A percentile compares a stretch with the other conserved stretches of the same genome.
Evolutionary conservation across 305 asterid genomes (phyloP).

Genomic region (Fraxinus baroniana): DNA sequence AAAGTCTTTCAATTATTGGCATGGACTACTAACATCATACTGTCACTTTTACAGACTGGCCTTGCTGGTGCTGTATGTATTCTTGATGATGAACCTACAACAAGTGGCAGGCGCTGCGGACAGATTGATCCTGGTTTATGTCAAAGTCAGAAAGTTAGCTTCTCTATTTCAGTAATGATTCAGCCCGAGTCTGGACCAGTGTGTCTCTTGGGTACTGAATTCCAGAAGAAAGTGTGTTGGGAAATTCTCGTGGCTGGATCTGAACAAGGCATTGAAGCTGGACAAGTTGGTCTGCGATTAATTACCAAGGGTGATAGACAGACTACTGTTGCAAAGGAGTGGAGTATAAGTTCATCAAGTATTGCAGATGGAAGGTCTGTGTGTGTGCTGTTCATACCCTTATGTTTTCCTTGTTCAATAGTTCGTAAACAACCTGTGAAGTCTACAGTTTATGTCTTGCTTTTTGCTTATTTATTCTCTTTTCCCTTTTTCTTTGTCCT

Average conservation of each 20-base stretch:
- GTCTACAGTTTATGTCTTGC: not conserved
- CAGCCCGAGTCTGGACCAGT: conserved; percentile 99
- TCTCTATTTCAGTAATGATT: conserved; percentile 86
- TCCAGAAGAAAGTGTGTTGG: conserved; percentile 82
- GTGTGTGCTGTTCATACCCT: not conserved
- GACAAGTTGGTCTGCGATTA: conserved; percentile 92
- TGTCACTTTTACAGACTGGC: conserved; percentile 66
- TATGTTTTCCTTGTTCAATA: not conserved
- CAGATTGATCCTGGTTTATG: conserved; percentile 80
- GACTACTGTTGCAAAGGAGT: conserved; percentile 83
- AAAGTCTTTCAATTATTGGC: not conserved
- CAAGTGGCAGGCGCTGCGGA: conserved; percentile 93
- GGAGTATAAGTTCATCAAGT: conserved; percentile 91
- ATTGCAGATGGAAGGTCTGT: conserved; percentile 97
- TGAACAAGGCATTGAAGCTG: conserved; percentile 99
- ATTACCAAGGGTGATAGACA: conserved; percentile 97
- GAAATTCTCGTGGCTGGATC: conserved; percentile 98
- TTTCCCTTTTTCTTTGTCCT: not conserved
- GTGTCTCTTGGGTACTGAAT: conserved; percentile 95
- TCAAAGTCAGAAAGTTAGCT: conserved; percentile 73
- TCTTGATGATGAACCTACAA: conserved; percentile 98
- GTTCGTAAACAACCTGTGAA: not conserved
- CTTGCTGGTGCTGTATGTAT: conserved; percentile 90
- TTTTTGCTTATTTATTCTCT: not conserved
- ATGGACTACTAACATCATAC: not conserved